Evolutionary conservation across 352 stramenopile species (phyloP).

Genomic region (Phytophthora hybrid): DNA sequence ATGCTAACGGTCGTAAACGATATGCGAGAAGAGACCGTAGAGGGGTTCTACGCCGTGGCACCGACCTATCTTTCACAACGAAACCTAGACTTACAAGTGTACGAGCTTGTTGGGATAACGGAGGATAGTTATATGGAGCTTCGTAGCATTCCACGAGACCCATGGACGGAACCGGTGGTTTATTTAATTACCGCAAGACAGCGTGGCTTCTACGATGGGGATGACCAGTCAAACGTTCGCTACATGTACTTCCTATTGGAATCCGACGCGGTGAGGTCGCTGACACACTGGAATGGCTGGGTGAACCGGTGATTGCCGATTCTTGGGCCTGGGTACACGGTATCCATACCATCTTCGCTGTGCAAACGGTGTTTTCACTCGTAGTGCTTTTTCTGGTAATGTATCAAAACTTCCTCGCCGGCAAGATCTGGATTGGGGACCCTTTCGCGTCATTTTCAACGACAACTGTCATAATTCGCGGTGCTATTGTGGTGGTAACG

Average conservation of each 20-base stretch:
- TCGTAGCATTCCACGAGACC: not conserved
- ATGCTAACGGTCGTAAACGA: not conserved
- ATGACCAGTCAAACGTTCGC: not conserved
- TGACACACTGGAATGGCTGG: slow-evolving; percentile 5
- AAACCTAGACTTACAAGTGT: not conserved
- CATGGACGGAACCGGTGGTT: not conserved
- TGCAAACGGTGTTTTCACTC: slow-evolving; percentile 34
- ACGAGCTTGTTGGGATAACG: not conserved
- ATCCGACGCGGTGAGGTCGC: not conserved
- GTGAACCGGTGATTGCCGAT: slow-evolving; percentile 20
- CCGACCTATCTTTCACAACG: not conserved
- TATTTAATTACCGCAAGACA: not conserved
- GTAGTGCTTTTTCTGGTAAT: slow-evolving; percentile 31
- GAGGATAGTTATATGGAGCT: not conserved
- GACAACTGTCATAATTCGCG: slow-evolving; percentile 25
- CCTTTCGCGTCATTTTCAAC: slow-evolving; percentile 39
- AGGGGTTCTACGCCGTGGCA: not conserved
- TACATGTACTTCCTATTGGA: slow-evolving; percentile 1
- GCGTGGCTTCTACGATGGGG: not conserved
- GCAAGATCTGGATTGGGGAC: slow-evolving; percentile 49
- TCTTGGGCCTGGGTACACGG: slow-evolving; percentile 47
- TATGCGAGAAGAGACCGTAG: not conserved
- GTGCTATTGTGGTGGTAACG: slow-evolving; percentile 26
- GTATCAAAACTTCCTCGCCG: slow-evolving; percentile 27
- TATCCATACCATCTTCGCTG: slow-evolving; percentile 35